Evolutionary conservation across 2,329 filamentous ascomycete genomes (phyloP).

Genomic region (Diaporthe longicolla): DNA sequence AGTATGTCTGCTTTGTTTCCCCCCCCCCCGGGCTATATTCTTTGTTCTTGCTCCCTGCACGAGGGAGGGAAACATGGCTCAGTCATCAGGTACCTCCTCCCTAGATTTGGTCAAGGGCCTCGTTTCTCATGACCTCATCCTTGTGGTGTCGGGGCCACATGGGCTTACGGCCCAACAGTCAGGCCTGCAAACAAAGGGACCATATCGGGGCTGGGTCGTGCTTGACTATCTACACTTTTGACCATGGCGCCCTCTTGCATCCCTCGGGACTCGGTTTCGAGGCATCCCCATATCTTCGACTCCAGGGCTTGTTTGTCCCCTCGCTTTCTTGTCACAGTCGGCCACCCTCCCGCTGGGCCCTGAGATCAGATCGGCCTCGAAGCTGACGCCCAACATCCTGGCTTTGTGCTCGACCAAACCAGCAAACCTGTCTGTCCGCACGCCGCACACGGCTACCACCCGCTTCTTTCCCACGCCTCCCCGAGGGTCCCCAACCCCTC

Average conservation of each 20-base stretch:
- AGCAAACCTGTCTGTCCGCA: slow-evolving; percentile 6
- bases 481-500: neutral
- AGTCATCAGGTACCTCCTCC: slow-evolving; percentile 5
- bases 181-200: slow-evolving; percentile 30
- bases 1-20: neutral
- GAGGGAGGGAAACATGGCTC: slow-evolving; percentile 25
- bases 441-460: slow-evolving; percentile 21
- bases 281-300: neutral
- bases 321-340: slow-evolving; percentile 18
- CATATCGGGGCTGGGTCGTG: neutral
- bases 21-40: neutral
- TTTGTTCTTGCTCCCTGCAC: neutral
- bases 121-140: slow-evolving; percentile 39
- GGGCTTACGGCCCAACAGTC: slow-evolving; percentile 28
- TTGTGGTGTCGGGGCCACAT: slow-evolving; percentile 34
- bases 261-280: slow-evolving; percentile 2
- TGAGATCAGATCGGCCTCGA: slow-evolving; percentile 19
- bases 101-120: neutral
- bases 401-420: slow-evolving; percentile 4
- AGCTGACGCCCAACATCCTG: slow-evolving; percentile 17
- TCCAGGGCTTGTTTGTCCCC: neutral
- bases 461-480: slow-evolving; percentile 32
- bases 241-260: neutral
- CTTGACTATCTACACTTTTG: slow-evolving; percentile 36
- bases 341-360: neutral